These are phyloP conservation scores for Talaromyces islandicus DNA, from an alignment of 2,329 filamentous ascomycete species.

Conservation along the genomic window DNA sequence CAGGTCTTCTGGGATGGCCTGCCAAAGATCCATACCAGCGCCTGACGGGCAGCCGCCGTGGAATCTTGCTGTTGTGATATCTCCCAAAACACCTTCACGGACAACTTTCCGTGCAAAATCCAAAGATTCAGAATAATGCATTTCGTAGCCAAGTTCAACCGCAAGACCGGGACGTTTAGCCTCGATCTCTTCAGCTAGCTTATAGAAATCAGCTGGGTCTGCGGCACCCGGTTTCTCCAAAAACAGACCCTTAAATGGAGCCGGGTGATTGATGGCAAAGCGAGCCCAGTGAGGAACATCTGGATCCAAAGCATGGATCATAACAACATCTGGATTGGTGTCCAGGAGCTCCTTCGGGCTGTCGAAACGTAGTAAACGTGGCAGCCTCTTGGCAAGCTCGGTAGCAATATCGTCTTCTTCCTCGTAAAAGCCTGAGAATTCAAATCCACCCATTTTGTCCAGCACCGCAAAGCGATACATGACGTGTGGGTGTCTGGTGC, in stretches of 20 bases:
- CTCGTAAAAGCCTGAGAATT: conserved; percentile 14
- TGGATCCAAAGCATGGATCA: conserved; percentile 15
- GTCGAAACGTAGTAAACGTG: conserved; percentile 12
- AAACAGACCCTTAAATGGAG: conserved; percentile 14
- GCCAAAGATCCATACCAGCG: conserved; percentile 15
- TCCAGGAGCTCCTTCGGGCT: conserved; percentile 11
- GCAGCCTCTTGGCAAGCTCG: conserved; percentile 11
- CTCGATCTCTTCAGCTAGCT: conserved; percentile 12
- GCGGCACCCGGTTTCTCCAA: conserved; percentile 15
- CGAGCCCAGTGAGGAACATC: conserved; percentile 15
- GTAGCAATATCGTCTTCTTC: conserved; percentile 11
- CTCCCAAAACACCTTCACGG: conserved; percentile 12
- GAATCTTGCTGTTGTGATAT: conserved; percentile 15
- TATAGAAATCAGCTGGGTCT: conserved; percentile 14
- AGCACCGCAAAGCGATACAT: conserved; percentile 16
- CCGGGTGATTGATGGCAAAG: conserved; percentile 13
- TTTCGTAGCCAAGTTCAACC: conserved; percentile 14
- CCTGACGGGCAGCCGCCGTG: conserved; percentile 16
- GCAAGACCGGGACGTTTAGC: conserved; percentile 7
- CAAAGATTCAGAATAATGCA: conserved; percentile 14
- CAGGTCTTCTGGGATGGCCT: conserved; percentile 11
- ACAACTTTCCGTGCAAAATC: conserved; percentile 14
- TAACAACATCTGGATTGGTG: conserved; percentile 15
- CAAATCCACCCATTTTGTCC: conserved; percentile 15
- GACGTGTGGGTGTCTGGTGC: conserved; percentile 14